These are phyloP conservation scores for Capsicum rhomboideum DNA, from an alignment of 257 asterid species.

Conservation along the genomic window DNA sequence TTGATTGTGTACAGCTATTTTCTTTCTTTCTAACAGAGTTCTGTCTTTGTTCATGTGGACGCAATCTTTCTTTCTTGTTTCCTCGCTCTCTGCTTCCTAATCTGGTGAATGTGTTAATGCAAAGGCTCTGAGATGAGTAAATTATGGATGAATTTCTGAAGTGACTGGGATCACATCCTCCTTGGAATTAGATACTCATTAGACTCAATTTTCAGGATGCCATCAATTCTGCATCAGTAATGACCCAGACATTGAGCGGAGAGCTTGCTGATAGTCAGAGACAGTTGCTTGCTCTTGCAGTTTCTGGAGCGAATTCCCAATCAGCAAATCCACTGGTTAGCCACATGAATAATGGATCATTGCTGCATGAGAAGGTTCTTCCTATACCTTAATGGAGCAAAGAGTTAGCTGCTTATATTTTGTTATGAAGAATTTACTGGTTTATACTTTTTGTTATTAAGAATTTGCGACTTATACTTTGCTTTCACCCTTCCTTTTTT, in stretches of 20 bases:
- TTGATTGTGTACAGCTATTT: not conserved
- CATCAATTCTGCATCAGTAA: conserved; percentile 67
- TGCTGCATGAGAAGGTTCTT: conserved; percentile 84
- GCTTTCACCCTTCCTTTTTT: not conserved
- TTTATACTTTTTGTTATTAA: not conserved
- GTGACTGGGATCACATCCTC: not conserved
- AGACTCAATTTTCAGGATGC: conserved; percentile 53
- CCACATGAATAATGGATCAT: conserved; percentile 83
- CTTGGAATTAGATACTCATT: not conserved
- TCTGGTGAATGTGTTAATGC: not conserved
- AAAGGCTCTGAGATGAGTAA: not conserved
- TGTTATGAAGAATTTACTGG: not conserved
- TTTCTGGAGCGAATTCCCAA: conserved; percentile 47
- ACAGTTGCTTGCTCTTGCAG: conserved; percentile 67
- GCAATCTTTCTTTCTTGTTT: not conserved
- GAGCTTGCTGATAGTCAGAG: conserved; percentile 92
- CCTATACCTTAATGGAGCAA: not conserved
- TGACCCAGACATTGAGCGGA: conserved; percentile 71
- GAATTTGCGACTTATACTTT: not conserved
- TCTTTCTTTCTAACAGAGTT: not conserved
- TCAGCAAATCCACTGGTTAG: conserved; percentile 47
- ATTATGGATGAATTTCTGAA: not conserved
- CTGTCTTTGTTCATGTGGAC: not conserved
- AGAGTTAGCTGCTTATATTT: not conserved
- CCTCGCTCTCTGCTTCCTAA: not conserved